These are phyloP conservation scores for Gossypium rotundifolium DNA, from an alignment of 345 rosid genomes.

Conservation along the genomic window DNA sequence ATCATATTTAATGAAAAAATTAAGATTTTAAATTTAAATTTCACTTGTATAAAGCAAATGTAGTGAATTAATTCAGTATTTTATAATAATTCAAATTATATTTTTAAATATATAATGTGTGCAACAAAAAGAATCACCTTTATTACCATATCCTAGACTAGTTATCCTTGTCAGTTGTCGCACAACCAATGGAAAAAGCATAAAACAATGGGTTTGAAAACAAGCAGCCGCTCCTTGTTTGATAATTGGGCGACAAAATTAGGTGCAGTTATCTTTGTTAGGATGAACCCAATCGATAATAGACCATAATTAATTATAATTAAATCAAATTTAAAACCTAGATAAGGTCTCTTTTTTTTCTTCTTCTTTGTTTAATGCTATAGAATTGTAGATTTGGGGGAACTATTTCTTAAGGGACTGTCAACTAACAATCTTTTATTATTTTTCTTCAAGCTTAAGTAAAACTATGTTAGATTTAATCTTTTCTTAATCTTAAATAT, in stretches of 20 bases:
- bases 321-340: not conserved
- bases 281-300: not conserved
- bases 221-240: conserved; percentile 16
- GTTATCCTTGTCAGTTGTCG: not conserved
- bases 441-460: not conserved
- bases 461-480: not conserved
- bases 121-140: not conserved
- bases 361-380: not conserved
- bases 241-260: not conserved
- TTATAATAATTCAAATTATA: too few relatives aligned
- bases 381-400: not conserved
- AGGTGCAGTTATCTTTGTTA: not conserved
- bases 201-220: not conserved
- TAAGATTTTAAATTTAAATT: too few relatives aligned
- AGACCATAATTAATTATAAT: too few relatives aligned
- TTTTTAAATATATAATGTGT: too few relatives aligned
- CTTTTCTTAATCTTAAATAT: not conserved
- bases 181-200: not conserved
- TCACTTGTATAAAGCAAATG: too few relatives aligned
- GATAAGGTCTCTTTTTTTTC: not conserved
- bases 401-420: not conserved
- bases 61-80: too few relatives aligned
- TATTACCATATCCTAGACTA: not conserved
- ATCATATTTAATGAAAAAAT: too few relatives aligned
- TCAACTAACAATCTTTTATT: not conserved